Evolutionary conservation across 1,139 yeast species (phyloP).

Genomic region (Geotrichum klebahnii): DNA sequence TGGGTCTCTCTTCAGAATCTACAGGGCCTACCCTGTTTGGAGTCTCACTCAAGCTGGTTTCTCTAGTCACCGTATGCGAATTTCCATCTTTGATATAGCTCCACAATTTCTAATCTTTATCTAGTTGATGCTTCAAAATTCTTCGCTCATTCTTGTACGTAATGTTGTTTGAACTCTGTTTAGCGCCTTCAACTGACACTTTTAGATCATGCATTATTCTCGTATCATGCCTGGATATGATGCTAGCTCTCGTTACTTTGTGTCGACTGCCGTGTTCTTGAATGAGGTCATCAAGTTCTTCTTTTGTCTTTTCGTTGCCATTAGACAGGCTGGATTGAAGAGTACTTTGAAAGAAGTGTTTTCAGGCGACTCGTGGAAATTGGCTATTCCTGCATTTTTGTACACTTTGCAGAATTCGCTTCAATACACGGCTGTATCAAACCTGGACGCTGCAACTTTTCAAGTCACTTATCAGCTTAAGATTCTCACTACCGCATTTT

Average conservation of each 20-base stretch:
- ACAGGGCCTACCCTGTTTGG: constrained; percentile 27
- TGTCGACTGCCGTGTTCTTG: constrained; percentile 44
- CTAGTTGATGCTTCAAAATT: constrained; percentile 38
- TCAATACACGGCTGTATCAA: constrained; percentile 44
- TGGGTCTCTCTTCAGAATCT: constrained; percentile 6
- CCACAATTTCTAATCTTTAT: not conserved
- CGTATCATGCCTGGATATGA: constrained; percentile 42
- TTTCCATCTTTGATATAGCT: not conserved
- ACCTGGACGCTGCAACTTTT: constrained; percentile 44
- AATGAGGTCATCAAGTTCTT: constrained; percentile 42
- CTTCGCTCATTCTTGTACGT: constrained; percentile 37
- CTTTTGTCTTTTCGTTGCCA: constrained; percentile 35
- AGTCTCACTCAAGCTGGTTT: constrained; percentile 35
- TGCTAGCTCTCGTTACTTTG: constrained; percentile 35
- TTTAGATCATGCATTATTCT: constrained; percentile 42
- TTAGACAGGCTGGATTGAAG: constrained; percentile 30
- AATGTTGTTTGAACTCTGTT: not conserved
- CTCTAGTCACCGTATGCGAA: constrained; percentile 33
- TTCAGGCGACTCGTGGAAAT: constrained; percentile 41
- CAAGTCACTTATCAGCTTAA: constrained; percentile 46
- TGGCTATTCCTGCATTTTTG: constrained; percentile 43
- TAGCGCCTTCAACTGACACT: not conserved
- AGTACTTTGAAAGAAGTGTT: constrained; percentile 35
- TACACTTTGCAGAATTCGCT: constrained; percentile 43
- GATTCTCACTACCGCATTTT: constrained; percentile 44